Conservation (phyloP, 331 rosid species). For the Prunus yedoensis region DNA sequence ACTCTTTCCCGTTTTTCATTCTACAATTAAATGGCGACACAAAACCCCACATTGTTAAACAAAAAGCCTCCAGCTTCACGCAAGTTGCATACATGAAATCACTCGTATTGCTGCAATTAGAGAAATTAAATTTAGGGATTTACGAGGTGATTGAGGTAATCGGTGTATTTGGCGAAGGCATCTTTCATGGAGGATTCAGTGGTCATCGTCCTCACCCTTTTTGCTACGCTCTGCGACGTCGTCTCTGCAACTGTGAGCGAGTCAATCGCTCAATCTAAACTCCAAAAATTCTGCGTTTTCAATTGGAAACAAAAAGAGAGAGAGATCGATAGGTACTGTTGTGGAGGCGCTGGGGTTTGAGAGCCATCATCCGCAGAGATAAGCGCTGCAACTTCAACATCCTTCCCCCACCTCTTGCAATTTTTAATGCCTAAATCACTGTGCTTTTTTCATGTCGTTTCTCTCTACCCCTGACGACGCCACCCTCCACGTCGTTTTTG, state of each 20-base stretch:
- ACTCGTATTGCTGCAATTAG: neutral
- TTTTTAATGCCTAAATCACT: neutral
- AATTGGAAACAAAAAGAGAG: neutral
- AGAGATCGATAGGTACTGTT: constrained; percentile 30
- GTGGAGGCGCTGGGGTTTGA: constrained; percentile 59
- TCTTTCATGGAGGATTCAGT: constrained; percentile 59
- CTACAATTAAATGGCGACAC: constrained; percentile 24
- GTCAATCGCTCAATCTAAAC: neutral
- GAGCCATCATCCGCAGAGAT: constrained; percentile 43
- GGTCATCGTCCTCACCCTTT: constrained; percentile 61
- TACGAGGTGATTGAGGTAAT: constrained; percentile 77
- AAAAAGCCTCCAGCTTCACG: neutral
- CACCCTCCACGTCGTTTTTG: neutral
- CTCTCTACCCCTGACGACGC: neutral
- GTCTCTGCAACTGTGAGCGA: constrained; percentile 42
- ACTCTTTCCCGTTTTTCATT: constrained; percentile 92
- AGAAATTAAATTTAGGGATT: neutral
- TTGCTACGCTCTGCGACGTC: constrained; percentile 37
- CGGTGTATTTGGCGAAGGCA: constrained; percentile 60
- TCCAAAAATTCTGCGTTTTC: neutral
- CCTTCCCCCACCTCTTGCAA: constrained; percentile 2
- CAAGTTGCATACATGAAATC: neutral
- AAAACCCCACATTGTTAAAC: neutral
- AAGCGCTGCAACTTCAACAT: constrained; percentile 47
- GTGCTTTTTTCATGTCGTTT: neutral